phyloP scores from a whole-genome alignment of 176 grass and related monocot species.

The Ananas comosus region DNA sequence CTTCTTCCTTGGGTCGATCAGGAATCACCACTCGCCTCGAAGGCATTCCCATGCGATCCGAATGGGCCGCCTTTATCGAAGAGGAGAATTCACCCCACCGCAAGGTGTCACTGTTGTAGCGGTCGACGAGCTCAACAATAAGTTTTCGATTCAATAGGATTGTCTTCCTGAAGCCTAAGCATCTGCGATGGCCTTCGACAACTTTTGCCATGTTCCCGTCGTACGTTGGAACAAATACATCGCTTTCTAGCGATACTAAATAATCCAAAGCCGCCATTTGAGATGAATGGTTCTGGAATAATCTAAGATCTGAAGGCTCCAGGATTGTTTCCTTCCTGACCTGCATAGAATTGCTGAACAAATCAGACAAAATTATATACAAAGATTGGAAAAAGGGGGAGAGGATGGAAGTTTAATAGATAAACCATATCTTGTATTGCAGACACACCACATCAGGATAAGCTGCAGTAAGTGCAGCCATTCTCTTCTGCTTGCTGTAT shows the following conservation, averaged over 20 bases:
- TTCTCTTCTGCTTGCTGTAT: slow-evolving; percentile 61
- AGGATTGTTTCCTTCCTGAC: slow-evolving; percentile 85
- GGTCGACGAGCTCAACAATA: slow-evolving; percentile 68
- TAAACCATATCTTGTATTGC: slow-evolving; percentile 1
- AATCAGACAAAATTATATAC: slow-evolving; percentile 3
- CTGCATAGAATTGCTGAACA: slow-evolving; percentile 25
- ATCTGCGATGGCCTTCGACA: too few species aligned
- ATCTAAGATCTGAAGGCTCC: slow-evolving; percentile 63
- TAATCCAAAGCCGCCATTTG: too few species aligned
- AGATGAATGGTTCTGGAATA: slow-evolving; percentile 94
- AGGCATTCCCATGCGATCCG: slow-evolving; percentile 63
- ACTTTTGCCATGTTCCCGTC: too few species aligned
- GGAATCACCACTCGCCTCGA: slow-evolving; percentile 53
- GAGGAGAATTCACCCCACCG: slow-evolving; percentile 80
- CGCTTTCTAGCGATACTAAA: too few species aligned
- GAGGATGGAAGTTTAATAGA: not conserved
- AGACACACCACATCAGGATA: slow-evolving; percentile 77
- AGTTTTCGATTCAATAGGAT: slow-evolving; percentile 66
- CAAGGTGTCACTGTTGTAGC: slow-evolving; percentile 55
- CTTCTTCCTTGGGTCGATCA: slow-evolving; percentile 90
- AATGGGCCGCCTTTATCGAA: slow-evolving; percentile 60
- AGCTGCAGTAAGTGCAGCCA: slow-evolving; percentile 58
- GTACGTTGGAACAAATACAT: too few species aligned
- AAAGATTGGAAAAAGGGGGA: not conserved
- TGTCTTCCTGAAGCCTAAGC: slow-evolving; percentile 84